phyloP scores from a whole-genome alignment of 768 basidiomycete species.

The Phylloporus sp. region DNA sequence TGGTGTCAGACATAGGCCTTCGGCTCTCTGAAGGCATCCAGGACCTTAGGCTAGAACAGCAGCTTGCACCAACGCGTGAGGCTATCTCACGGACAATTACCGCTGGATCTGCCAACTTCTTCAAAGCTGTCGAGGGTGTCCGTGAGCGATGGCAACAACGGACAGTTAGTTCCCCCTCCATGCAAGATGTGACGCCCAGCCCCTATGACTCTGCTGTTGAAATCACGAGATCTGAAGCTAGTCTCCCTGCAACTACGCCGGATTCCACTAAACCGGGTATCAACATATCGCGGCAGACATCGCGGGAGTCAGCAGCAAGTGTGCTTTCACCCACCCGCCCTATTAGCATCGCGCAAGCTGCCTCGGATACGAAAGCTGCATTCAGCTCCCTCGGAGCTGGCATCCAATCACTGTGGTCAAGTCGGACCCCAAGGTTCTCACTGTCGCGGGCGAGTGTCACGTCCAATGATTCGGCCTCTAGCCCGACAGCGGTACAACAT shows the following conservation, averaged over 20 bases:
- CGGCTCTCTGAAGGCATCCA: constrained; percentile 92
- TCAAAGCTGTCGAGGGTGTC: constrained; percentile 89
- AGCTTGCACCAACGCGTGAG: constrained; percentile 89
- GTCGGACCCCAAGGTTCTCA: constrained; percentile 38
- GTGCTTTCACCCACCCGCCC: constrained; percentile 17
- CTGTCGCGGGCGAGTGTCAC: constrained; percentile 26
- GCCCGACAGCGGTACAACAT: constrained; percentile 6
- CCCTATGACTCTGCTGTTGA: constrained; percentile 23
- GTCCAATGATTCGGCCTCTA: constrained; percentile 22
- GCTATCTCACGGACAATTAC: constrained; percentile 76
- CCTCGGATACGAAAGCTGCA: constrained; percentile 32
- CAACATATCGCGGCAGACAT: constrained; percentile 20
- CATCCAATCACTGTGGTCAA: constrained; percentile 47
- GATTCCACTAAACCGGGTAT: constrained; percentile 14
- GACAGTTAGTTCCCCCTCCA: constrained; percentile 23
- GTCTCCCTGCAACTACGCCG: constrained; percentile 5
- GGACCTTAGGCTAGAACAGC: constrained; percentile 89
- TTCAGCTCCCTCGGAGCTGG: constrained; percentile 41
- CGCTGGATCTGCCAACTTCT: constrained; percentile 72
- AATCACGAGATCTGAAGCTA: constrained; percentile 29
- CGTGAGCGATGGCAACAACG: constrained; percentile 65
- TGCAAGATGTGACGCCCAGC: constrained; percentile 19
- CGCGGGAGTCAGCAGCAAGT: constrained; percentile 23
- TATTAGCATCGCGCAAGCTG: constrained; percentile 29
- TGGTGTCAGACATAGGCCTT: constrained; percentile 87